phyloP scores from a whole-genome alignment of 306 rosid genomes.

The Spatholobus suberectus region DNA sequence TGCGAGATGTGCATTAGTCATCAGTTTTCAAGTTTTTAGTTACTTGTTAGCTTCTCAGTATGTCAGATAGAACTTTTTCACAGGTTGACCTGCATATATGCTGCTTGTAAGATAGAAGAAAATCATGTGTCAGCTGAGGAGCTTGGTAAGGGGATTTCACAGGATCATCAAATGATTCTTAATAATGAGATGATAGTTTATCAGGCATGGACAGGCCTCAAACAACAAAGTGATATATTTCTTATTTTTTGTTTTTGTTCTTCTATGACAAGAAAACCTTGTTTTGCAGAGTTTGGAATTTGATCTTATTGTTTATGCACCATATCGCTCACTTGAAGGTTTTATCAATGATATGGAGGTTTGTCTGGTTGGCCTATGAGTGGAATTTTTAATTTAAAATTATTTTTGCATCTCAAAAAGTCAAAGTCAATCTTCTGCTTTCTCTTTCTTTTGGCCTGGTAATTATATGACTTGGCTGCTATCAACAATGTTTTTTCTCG shows the following conservation, averaged over 20 bases:
- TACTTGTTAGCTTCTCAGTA: conserved; percentile 15
- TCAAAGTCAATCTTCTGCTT: conserved; percentile 16
- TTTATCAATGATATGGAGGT: conserved; percentile 83
- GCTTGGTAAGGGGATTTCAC: conserved; percentile 99
- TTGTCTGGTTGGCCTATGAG: conserved; percentile 25
- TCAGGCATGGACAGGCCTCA: conserved; percentile 89
- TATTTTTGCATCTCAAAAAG: conserved; percentile 1
- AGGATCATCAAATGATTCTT: conserved; percentile 99
- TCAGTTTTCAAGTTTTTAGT: background rate
- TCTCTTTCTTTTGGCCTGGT: conserved; percentile 1
- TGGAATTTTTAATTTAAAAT: background rate
- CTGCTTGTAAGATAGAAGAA: conserved; percentile 99
- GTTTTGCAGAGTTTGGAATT: conserved; percentile 84
- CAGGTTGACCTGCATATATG: conserved; percentile 98
- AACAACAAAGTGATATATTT: conserved; percentile 31
- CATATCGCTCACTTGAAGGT: conserved; percentile 86
- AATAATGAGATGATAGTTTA: conserved; percentile 97
- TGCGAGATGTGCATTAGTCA: conserved; percentile 19
- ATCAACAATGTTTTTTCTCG: background rate
- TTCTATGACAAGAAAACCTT: conserved; percentile 26
- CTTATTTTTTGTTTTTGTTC: background rate
- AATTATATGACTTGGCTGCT: conserved; percentile 16
- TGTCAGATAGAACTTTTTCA: conserved; percentile 30
- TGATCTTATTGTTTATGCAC: conserved; percentile 94
- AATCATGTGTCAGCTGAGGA: conserved; percentile 99